A percentile compares a stretch with the other conserved stretches of the same genome.
These are phyloP conservation scores for Pichia ethanolica DNA, from an alignment of 805 yeast species.

Conservation along the genomic window DNA sequence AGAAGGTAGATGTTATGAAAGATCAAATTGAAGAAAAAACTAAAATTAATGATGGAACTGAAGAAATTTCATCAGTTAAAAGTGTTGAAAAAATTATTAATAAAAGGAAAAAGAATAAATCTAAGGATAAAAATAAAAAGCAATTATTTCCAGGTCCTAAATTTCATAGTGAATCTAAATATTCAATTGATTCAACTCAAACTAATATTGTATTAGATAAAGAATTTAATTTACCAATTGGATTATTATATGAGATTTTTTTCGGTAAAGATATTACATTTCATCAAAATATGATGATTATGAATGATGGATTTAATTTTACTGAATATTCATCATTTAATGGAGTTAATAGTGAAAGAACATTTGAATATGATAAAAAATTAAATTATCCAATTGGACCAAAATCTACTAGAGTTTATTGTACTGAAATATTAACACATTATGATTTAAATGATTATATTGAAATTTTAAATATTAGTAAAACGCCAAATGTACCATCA, in stretches of 20 bases:
- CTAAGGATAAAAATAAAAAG: too few species aligned
- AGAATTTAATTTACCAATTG: slow-evolving; percentile 63
- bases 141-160: slow-evolving; percentile 45
- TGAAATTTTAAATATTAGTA: slow-evolving; percentile 53
- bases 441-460: slow-evolving; percentile 49
- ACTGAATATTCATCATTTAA: slow-evolving; percentile 33
- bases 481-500: slow-evolving; percentile 93
- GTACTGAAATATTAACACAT: slow-evolving; percentile 49
- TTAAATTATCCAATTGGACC: slow-evolving; percentile 86
- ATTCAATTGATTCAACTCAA: slow-evolving; percentile 35
- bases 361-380: slow-evolving; percentile 64
- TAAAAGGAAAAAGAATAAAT: too few species aligned
- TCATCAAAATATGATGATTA: slow-evolving; percentile 32
- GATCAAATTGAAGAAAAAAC: not conserved
- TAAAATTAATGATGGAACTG: not conserved
- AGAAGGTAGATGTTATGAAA: too few species aligned
- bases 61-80: too few species aligned
- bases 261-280: slow-evolving; percentile 54
- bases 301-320: slow-evolving; percentile 42
- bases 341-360: slow-evolving; percentile 34
- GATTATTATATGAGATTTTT: slow-evolving; percentile 59
- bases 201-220: slow-evolving; percentile 42
- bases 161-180: slow-evolving; percentile 50
- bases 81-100: too few species aligned
- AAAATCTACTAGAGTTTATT: slow-evolving; percentile 68